Percentiles rank a stretch among this genome's conserved stretches.
These are phyloP conservation scores for Endotrypanum monterogeii DNA, from an alignment of 208 protist genomes.

Conservation along the genomic window DNA sequence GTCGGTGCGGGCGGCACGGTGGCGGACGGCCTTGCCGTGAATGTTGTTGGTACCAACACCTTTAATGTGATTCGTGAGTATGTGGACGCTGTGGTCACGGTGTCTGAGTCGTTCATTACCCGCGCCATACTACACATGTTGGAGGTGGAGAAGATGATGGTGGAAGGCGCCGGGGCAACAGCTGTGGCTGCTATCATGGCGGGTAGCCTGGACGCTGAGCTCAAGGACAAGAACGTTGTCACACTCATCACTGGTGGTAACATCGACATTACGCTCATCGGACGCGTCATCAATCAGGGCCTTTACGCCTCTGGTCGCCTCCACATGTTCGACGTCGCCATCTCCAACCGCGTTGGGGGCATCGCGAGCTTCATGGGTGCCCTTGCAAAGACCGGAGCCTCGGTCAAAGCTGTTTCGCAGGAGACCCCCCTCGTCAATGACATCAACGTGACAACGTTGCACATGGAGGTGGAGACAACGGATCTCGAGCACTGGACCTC, in stretches of 20 bases:
- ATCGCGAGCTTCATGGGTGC: conserved; percentile 53
- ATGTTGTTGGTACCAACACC: conserved; percentile 69
- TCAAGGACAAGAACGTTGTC: conserved; percentile 76
- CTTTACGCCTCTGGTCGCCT: conserved; percentile 75
- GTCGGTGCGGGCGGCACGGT: conserved; percentile 67
- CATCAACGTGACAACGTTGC: conserved; percentile 47
- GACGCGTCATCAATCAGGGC: conserved; percentile 85
- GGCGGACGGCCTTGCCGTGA: conserved; percentile 92
- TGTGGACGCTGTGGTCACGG: conserved; percentile 79
- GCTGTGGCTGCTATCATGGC: conserved; percentile 77
- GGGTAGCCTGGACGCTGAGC: conserved; percentile 47
- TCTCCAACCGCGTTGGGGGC: conserved; percentile 86
- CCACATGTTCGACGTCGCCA: conserved; percentile 66
- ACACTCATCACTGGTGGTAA: conserved; percentile 90
- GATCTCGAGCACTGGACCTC: conserved; percentile 41
- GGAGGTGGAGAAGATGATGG: conserved; percentile 90
- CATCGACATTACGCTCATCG: conserved; percentile 90
- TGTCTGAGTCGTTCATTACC: conserved; percentile 81
- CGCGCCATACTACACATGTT: conserved; percentile 83
- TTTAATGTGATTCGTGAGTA: conserved; percentile 67
- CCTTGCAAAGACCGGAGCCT: conserved; percentile 57
- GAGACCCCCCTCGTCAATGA: conserved; percentile 76
- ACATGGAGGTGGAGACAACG: conserved; percentile 60
- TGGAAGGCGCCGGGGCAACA: conserved; percentile 85
- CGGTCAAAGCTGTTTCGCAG: conserved; percentile 80